Conservation (phyloP, 1,139 yeast genomes). For the Blastobotrys apis region DNA sequence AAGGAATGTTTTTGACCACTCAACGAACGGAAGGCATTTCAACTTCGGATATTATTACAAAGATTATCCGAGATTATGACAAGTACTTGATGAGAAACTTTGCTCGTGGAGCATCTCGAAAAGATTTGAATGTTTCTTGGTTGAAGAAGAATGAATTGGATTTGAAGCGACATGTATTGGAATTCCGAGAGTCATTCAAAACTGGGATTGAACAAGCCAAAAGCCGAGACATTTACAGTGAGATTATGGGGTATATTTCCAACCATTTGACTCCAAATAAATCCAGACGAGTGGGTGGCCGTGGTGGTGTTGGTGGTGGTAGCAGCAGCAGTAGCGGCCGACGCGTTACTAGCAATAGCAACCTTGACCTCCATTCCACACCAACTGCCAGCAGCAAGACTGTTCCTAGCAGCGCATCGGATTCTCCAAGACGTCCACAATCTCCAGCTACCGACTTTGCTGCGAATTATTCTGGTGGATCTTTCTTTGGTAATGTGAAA, state of each 20-base stretch:
- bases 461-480: conserved; percentile 50
- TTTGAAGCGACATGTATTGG: conserved; percentile 81
- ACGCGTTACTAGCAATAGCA: too few species aligned
- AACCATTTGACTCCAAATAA: conserved; percentile 23
- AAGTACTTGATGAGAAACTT: conserved; percentile 94
- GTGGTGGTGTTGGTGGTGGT: too few species aligned
- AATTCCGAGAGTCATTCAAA: conserved; percentile 81
- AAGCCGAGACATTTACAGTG: conserved; percentile 77
- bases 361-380: too few species aligned
- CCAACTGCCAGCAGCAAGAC: too few species aligned
- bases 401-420: not conserved
- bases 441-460: conserved; percentile 62
- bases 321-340: too few species aligned
- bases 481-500: conserved; percentile 55
- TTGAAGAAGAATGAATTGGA: conserved; percentile 93
- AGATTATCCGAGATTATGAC: conserved; percentile 91
- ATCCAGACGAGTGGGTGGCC: too few species aligned
- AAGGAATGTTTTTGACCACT: conserved; percentile 87
- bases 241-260: conserved; percentile 52
- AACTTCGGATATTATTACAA: conserved; percentile 92
- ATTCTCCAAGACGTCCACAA: not conserved
- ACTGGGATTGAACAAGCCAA: conserved; percentile 63
- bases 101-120: conserved; percentile 95
- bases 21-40: conserved; percentile 96
- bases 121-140: conserved; percentile 96